Evolutionary conservation across 2,329 filamentous ascomycete genomes (phyloP), one percentile per base, ranked within the genome.

Genomic region (Mycosphaerelloides madeirae): DNA sequence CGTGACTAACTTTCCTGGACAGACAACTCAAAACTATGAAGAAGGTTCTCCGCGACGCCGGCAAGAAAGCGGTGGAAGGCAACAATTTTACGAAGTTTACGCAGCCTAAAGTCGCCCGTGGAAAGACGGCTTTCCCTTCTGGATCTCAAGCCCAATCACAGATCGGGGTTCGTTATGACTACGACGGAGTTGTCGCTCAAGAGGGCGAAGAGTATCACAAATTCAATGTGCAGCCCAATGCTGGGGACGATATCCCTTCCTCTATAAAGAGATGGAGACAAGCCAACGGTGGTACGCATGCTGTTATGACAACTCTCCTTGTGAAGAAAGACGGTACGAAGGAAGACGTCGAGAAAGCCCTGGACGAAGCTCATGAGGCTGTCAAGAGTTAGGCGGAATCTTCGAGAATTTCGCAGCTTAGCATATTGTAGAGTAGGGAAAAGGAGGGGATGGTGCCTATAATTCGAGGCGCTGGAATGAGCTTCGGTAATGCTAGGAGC

Each of bases 231-330:
- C 40, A 43, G 32, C 31, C 40, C 13, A 43, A 43, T 18, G 40
- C 40, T 5, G 16, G 33, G 4, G 12, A 51, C 18, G 61, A 63
- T 42, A 51, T 63, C 19, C 58, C 60, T 25, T 48, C 52, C 36
- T 42, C 57, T 3, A 50, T 60, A 41, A 54, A 55, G 46, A 16
- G 44, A n/a, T 63, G 57, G 59, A 52, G 55, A 29, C 49, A 62
- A 9, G 43, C 49, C 4, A 54, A 61, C 44, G 61, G 60, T 19
- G 57, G 60, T n/a, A 63, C 61, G 33, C 59, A 64, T 49, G 55
- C 53, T 13, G 56, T 63, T 32, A 60, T 64, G 32, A 43, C 48
- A 12, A 52, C 36, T 22, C 39, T 46, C 19, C 41, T 41, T 29
- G 47, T 60, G 29, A 55, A 58, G 38, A 55, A 61, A 35, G 55